A percentile compares a stretch with the other conserved stretches of the same genome.
Evolutionary conservation across 78 protist species (phyloP).

Genomic region (Polysphondylium violaceum): DNA sequence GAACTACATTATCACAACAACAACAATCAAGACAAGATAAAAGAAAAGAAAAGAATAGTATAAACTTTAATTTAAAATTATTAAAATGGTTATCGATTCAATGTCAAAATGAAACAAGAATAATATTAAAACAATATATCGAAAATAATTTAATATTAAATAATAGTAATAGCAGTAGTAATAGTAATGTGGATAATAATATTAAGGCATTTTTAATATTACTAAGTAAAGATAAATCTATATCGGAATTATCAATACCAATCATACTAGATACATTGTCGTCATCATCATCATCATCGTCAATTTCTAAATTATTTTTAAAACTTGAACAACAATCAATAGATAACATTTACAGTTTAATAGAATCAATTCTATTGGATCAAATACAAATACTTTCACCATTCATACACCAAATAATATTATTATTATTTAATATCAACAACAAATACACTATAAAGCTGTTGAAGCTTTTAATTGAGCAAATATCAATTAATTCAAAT

Average conservation of each 20-base stretch:
- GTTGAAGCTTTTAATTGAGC: no score
- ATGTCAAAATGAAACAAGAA: neutral
- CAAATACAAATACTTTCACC: no score
- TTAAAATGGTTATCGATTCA: constrained; percentile 22
- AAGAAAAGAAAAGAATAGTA: neutral
- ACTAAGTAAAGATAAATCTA: neutral
- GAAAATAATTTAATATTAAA: neutral
- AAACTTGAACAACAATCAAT: no score
- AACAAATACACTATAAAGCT: no score
- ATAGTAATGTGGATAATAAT: neutral
- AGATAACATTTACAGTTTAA: no score
- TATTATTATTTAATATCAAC: no score
- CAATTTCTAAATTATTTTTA: no score
- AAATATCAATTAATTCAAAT: no score
- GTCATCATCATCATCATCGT: no score
- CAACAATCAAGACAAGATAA: neutral
- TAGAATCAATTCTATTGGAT: no score
- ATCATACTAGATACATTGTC: neutral
- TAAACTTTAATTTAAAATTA: neutral
- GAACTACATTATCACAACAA: neutral
- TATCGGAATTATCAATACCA: neutral
- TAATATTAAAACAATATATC: constrained; percentile 1
- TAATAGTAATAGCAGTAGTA: neutral
- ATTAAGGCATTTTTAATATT: constrained; percentile 3
- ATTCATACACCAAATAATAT: no score